Evolutionary conservation across 2,329 filamentous ascomycete species (phyloP).

Genomic region (Alternaria conjuncta): DNA sequence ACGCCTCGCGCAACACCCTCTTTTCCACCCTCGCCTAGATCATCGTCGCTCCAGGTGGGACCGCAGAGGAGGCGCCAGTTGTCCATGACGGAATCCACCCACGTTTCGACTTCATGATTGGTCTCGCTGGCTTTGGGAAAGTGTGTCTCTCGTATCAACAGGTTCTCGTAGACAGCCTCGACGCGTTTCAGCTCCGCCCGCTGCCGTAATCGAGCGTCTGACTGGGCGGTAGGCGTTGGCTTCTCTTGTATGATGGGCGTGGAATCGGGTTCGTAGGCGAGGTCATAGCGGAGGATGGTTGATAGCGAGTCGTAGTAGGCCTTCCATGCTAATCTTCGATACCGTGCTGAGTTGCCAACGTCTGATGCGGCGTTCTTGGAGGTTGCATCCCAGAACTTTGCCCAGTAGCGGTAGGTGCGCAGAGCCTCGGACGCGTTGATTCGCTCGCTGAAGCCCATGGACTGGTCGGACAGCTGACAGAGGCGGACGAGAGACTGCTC

Average conservation of each 20-base stretch:
- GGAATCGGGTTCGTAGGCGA: slow-evolving; percentile 63
- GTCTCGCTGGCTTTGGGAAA: slow-evolving; percentile 86
- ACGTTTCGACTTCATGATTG: slow-evolving; percentile 80
- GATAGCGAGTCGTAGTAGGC: slow-evolving; percentile 85
- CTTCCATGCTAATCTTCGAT: slow-evolving; percentile 75
- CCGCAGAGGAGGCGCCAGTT: slow-evolving; percentile 89
- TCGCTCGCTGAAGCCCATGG: slow-evolving; percentile 49
- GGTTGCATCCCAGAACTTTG: slow-evolving; percentile 65
- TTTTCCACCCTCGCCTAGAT: slow-evolving; percentile 82
- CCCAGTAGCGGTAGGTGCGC: slow-evolving; percentile 67
- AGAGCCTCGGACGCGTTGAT: slow-evolving; percentile 49
- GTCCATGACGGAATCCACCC: slow-evolving; percentile 76
- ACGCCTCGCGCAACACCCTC: slow-evolving; percentile 76
- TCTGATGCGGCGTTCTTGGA: slow-evolving; percentile 27
- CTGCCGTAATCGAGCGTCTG: slow-evolving; percentile 56
- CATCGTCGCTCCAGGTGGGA: slow-evolving; percentile 77
- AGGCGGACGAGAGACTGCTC: slow-evolving; percentile 78
- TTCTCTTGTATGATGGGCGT: slow-evolving; percentile 28
- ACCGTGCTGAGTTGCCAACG: slow-evolving; percentile 25
- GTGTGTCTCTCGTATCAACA: slow-evolving; percentile 77
- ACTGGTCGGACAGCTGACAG: slow-evolving; percentile 71
- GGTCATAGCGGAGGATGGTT: slow-evolving; percentile 70
- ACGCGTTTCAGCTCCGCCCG: slow-evolving; percentile 79
- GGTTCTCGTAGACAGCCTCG: slow-evolving; percentile 78
- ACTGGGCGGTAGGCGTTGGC: slow-evolving; percentile 26